Evolutionary conservation across 345 rosid species (phyloP), one percentile per base, ranked within the genome.

Genomic region (Gynandropsis gynandra): DNA sequence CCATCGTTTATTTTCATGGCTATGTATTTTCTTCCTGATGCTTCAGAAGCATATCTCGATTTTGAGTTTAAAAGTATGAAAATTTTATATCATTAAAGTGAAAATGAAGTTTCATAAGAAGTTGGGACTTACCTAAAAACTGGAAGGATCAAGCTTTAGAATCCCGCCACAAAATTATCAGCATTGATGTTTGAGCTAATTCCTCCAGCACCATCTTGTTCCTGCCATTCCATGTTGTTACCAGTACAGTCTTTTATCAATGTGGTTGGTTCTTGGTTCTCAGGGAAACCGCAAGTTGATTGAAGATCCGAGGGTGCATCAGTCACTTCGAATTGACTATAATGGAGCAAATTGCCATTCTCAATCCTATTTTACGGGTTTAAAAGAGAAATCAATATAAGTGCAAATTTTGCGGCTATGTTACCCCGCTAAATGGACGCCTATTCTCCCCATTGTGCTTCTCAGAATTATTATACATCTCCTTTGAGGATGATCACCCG

Each of bases 381-480:
- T n/a, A n/a, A n/a, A n/a, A n/a, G 57, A 46, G 4, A 37, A 37
- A 37, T 37, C 15, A 10, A 13, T 8, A 15, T 18, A 63, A 61
- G 50, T 13, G 60, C 5, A 24, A 24, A 2, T 24, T 5, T 24
- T 24, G 29, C 2, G 5, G 29, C 2, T 24, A 53, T n/a, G 11
- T 53, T 64, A 81, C 94, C 94, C 81, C 65, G 81, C 94, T 45
- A 84, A 85, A 58, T 79, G 81, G 65, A 84, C 94, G 65, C 81
- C 94, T 61, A 84, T 77, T 0, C 83, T 32, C 88, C n/a, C 94
- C 94, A 84, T 84, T 34, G 94, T 75, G 60, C 88, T 84, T 69
- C 94, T 74, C 11, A 84, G 83, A 38, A 81, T 83, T 54, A 84
- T 77, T 67, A 83, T 76, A 64, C 75, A 84, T 64, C 83, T 75